phyloP scores from a whole-genome alignment of 2,329 filamentous ascomycete genomes.

The Chalaropsis ovoidea region DNA sequence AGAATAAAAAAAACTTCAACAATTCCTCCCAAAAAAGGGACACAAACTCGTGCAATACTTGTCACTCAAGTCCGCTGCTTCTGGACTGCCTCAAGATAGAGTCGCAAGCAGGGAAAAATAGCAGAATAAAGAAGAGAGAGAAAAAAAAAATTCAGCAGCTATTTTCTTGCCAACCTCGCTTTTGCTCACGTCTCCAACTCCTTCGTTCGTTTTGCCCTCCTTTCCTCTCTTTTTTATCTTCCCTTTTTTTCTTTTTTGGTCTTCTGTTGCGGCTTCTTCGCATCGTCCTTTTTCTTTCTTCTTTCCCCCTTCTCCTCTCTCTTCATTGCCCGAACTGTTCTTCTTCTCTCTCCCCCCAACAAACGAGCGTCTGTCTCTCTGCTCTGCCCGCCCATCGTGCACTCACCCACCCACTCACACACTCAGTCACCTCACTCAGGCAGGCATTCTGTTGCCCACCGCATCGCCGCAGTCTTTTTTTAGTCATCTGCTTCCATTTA shows the following conservation, averaged over 20 bases:
- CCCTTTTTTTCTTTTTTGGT: not conserved
- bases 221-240: not conserved
- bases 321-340: not conserved
- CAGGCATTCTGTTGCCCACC: not conserved
- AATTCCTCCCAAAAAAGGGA: no score
- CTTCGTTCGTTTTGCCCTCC: not conserved
- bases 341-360: not conserved
- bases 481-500: constrained; percentile 1
- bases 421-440: no score
- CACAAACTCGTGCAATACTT: no score
- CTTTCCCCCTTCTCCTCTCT: not conserved
- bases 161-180: not conserved
- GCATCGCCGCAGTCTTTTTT: not conserved
- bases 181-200: constrained; percentile 6
- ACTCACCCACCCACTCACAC: not conserved
- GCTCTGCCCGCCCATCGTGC: not conserved
- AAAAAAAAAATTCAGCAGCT: not conserved
- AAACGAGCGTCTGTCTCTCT: not conserved
- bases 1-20: no score
- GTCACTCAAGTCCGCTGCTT: no score
- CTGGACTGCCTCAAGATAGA: no score
- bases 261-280: not conserved
- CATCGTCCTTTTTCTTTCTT: constrained; percentile 2
- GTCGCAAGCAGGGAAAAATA: no score
- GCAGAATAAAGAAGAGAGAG: not conserved